A percentile compares a stretch with the other conserved stretches of the same genome.
These are phyloP conservation scores for Diaporthe sp. DNA, from an alignment of 2,329 filamentous ascomycete species.

Conservation along the genomic window DNA sequence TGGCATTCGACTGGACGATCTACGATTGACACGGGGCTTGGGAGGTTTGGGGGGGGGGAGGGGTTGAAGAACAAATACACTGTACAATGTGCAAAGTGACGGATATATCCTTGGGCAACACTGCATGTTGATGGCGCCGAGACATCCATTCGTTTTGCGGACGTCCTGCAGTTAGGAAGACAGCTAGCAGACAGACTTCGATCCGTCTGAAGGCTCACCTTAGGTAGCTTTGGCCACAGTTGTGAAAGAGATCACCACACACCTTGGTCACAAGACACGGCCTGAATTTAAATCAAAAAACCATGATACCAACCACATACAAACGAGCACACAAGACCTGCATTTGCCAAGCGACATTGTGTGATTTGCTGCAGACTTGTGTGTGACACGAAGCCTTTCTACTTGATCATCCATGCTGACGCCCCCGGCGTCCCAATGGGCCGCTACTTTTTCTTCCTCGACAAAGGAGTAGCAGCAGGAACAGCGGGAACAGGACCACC, in stretches of 20 bases:
- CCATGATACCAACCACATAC: background rate
- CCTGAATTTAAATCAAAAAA: conserved; percentile 12
- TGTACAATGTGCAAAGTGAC: conserved; percentile 14
- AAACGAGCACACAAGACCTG: background rate
- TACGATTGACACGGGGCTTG: background rate
- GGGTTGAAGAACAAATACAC: background rate
- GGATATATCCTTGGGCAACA: conserved; percentile 29
- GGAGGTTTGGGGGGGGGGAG: background rate
- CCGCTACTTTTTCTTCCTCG: conserved; percentile 48
- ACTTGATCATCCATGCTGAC: background rate
- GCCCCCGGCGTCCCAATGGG: no score
- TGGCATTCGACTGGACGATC: conserved; percentile 4
- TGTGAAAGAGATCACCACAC: background rate
- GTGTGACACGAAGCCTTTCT: background rate
- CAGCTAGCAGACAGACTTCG: conserved; percentile 14
- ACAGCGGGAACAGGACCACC: background rate
- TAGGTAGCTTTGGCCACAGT: conserved; percentile 22
- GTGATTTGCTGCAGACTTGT: background rate
- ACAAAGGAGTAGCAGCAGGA: conserved; percentile 39
- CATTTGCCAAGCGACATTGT: background rate
- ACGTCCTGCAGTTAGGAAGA: background rate
- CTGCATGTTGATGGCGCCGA: conserved; percentile 24
- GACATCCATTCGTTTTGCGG: conserved; percentile 28
- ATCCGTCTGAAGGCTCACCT: conserved; percentile 12
- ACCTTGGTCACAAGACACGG: background rate